Evolutionary conservation across 2,329 filamentous ascomycete species (phyloP).

Genomic region (Graphilbum ipis-grandicollis): DNA sequence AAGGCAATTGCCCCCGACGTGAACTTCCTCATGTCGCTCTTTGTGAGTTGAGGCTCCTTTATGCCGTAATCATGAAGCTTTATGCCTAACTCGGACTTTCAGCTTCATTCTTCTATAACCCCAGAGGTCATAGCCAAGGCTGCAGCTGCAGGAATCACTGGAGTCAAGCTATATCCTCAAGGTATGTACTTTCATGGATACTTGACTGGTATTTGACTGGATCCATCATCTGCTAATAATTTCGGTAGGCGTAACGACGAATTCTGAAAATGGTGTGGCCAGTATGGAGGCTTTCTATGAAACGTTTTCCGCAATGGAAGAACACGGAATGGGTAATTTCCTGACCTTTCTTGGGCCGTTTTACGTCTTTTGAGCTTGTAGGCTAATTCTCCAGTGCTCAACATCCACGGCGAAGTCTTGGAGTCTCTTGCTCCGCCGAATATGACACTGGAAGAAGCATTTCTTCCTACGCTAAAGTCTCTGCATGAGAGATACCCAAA

Average conservation of each 20-base stretch:
- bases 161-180: conserved; percentile 51
- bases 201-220: too few species aligned
- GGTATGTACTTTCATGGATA: conserved; percentile 10
- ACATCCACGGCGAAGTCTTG: conserved; percentile 76
- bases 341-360: too few species aligned
- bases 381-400: conserved; percentile 28
- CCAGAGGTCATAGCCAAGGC: conserved; percentile 57
- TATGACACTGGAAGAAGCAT: conserved; percentile 39
- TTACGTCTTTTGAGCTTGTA: too few species aligned
- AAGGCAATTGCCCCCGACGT: conserved; percentile 42
- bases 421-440: conserved; percentile 19
- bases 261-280: conserved; percentile 51
- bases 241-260: conserved; percentile 39
- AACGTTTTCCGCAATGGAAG: conserved; percentile 81
- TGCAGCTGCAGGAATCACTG: conserved; percentile 49
- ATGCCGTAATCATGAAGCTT: too few species aligned
- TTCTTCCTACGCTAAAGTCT: conserved; percentile 61
- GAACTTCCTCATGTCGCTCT: conserved; percentile 59
- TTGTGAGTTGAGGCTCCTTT: conserved; percentile 2
- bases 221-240: conserved; percentile 11
- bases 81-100: not conserved
- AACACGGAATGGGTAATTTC: conserved; percentile 40
- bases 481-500: conserved; percentile 62
- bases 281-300: conserved; percentile 55
- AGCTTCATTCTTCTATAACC: conserved; percentile 40